phyloP scores from a whole-genome alignment of 495 filamentous ascomycete species.

The Tuber microsphaerosporum region DNA sequence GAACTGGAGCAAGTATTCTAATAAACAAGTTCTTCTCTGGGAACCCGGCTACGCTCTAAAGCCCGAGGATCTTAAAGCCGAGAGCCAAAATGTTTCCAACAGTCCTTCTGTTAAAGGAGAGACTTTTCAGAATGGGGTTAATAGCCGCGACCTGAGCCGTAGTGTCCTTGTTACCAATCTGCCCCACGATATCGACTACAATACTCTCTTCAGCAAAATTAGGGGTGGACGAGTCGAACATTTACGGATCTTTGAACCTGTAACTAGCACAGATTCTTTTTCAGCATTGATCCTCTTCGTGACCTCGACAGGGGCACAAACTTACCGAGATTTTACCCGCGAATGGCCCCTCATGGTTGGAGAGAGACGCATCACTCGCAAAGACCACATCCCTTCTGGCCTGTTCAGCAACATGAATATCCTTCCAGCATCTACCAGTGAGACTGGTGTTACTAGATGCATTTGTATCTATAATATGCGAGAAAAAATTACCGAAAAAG shows the following conservation, averaged over 20 bases:
- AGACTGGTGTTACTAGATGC: neutral
- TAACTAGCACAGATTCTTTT: neutral
- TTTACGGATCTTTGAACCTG: neutral
- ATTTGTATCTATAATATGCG: neutral
- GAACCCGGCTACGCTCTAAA: neutral
- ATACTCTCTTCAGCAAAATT: constrained; percentile 16
- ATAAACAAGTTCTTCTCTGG: neutral
- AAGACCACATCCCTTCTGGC: neutral
- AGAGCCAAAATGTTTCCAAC: neutral
- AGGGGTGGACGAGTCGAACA: constrained; percentile 27
- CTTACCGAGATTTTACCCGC: neutral
- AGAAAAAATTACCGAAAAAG: neutral
- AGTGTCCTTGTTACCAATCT: constrained; percentile 27
- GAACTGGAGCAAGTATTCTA: neutral
- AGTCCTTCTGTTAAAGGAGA: neutral
- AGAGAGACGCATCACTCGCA: neutral
- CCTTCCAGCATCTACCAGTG: neutral
- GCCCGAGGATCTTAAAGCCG: neutral
- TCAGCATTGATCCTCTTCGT: neutral
- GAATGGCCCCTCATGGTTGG: neutral
- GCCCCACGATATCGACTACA: constrained; percentile 10
- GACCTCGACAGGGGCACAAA: neutral
- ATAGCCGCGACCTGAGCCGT: constrained; percentile 14
- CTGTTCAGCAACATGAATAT: neutral
- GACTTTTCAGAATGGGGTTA: too few relatives aligned